Evolutionary conservation across 495 filamentous ascomycete species (phyloP).

Genomic region (Staphylotrichum longicolle): DNA sequence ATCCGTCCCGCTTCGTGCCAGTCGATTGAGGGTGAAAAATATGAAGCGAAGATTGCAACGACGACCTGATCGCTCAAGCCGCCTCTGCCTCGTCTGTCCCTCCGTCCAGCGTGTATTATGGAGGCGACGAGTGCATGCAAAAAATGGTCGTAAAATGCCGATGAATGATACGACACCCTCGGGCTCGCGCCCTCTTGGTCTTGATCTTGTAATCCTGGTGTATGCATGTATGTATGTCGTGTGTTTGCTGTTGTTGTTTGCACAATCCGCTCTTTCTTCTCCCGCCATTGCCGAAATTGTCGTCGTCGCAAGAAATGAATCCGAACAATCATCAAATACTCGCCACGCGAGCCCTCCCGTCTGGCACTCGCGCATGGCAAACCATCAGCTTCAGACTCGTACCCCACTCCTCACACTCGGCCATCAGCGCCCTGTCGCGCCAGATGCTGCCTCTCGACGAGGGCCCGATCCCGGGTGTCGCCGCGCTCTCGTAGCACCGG

Average conservation of each 20-base stretch:
- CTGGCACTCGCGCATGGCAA: constrained; percentile 68
- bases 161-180: constrained; percentile 5
- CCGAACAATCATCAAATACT: constrained; percentile 38
- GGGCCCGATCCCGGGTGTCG: constrained; percentile 50
- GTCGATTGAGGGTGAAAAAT: constrained; percentile 11
- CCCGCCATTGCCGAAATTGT: too few relatives aligned
- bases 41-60: too few relatives aligned
- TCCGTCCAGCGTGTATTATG: not conserved
- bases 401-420: constrained; percentile 80
- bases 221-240: not conserved
- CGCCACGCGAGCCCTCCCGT: constrained; percentile 41
- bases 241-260: constrained; percentile 4
- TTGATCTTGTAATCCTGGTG: constrained; percentile 3
- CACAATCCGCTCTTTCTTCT: not conserved
- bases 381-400: constrained; percentile 89
- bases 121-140: not conserved
- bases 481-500: constrained; percentile 75
- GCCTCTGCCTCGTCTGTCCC: too few relatives aligned
- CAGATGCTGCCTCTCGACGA: constrained; percentile 66
- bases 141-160: not conserved
- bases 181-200: constrained; percentile 24
- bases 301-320: too few relatives aligned
- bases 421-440: constrained; percentile 69
- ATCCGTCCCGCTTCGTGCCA: constrained; percentile 15
- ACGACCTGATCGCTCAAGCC: too few relatives aligned